Evolutionary conservation across 495 filamentous ascomycete genomes (phyloP).

Genomic region (Paragyromitra xinjiangensis): DNA sequence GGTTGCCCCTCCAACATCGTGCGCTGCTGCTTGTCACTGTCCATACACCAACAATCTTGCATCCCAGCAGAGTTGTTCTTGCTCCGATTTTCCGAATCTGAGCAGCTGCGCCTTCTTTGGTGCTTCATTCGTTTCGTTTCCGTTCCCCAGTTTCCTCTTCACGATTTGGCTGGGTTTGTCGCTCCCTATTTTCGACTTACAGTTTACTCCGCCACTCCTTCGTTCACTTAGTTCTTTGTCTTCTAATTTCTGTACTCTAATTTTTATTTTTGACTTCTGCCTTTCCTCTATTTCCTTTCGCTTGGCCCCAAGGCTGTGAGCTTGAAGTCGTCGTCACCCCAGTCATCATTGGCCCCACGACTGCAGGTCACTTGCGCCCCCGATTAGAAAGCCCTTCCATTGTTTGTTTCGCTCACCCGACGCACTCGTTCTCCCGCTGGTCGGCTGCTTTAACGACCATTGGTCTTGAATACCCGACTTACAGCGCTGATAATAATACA

Average conservation of each 20-base stretch:
- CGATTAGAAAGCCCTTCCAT: conserved; percentile 11
- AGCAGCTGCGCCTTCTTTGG: conserved; percentile 38
- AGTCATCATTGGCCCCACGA: conserved; percentile 30
- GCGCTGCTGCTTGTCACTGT: conserved; percentile 15
- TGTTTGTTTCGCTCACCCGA: conserved; percentile 47
- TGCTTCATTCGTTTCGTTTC: conserved; percentile 43
- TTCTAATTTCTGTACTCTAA: conserved; percentile 35
- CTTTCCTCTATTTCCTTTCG: conserved; percentile 11
- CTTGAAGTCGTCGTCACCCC: conserved; percentile 31
- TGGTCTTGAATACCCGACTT: conserved; percentile 35
- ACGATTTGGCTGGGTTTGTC: background rate
- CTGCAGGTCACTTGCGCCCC: conserved; percentile 30
- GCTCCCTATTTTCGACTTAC: background rate
- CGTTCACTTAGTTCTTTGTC: conserved; percentile 8
- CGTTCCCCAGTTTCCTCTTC: background rate
- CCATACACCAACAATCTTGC: conserved; percentile 17
- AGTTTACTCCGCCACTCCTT: conserved; percentile 11
- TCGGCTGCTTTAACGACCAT: conserved; percentile 37
- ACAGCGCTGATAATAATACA: conserved; percentile 38
- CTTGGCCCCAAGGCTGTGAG: conserved; percentile 6
- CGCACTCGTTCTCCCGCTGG: conserved; percentile 35
- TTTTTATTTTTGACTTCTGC: conserved; percentile 26
- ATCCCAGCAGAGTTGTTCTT: conserved; percentile 20
- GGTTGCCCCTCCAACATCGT: conserved; percentile 36
- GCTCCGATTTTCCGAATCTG: conserved; percentile 42